These are phyloP conservation scores for Cyberlindnera maclurae DNA, from an alignment of 805 yeast genomes.

Conservation along the genomic window DNA sequence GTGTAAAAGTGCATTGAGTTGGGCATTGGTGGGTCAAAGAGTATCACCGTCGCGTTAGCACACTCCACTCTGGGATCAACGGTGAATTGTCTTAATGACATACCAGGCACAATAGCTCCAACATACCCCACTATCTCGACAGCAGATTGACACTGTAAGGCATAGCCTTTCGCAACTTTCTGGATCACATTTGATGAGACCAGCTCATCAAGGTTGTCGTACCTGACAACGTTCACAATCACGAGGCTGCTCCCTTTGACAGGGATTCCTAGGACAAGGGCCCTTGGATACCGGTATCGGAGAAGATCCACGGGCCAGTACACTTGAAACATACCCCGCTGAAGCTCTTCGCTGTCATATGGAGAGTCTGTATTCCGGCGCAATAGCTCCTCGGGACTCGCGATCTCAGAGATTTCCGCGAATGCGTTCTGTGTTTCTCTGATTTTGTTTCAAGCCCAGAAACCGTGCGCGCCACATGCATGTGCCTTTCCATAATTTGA, in stretches of 20 bases:
- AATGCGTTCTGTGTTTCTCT: too few relatives aligned
- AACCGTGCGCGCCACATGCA: too few relatives aligned
- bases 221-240: conserved; percentile 9
- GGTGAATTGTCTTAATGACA: conserved; percentile 1
- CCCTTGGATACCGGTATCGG: neutral
- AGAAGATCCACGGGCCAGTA: conserved; percentile 29
- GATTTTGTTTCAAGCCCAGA: too few relatives aligned
- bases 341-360: too few relatives aligned
- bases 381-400: too few relatives aligned
- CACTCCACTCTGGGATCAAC: neutral
- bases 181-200: neutral
- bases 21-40: conserved; percentile 69
- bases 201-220: conserved; percentile 4
- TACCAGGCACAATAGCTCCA: conserved; percentile 1
- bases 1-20: conserved; percentile 72
- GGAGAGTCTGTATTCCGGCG: too few relatives aligned
- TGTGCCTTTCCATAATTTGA: too few relatives aligned
- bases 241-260: conserved; percentile 5
- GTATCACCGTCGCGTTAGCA: conserved; percentile 28
- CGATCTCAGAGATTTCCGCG: too few relatives aligned
- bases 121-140: conserved; percentile 7
- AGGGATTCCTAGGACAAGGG: conserved; percentile 13
- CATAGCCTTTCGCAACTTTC: neutral
- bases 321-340: conserved; percentile 15
- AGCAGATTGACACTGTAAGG: neutral